Evolutionary conservation across 192 early-diverging fungal genomes (phyloP).

Genomic region (Funneliformis geosporum): DNA sequence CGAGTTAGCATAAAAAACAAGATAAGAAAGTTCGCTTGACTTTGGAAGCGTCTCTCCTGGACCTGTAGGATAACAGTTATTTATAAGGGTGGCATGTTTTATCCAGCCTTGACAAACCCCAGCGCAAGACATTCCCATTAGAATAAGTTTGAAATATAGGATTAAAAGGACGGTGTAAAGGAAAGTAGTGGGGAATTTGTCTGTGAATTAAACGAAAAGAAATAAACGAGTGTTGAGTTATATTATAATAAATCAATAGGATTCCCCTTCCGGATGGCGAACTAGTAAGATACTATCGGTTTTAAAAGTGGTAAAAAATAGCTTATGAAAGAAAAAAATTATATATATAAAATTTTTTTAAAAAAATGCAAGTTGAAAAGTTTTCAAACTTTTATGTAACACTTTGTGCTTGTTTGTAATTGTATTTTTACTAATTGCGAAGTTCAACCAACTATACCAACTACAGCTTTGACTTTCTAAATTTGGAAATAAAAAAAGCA

Average conservation of each 20-base stretch:
- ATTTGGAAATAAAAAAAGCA: too few relatives aligned
- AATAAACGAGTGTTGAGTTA: not conserved
- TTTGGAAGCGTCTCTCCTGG: slow-evolving; percentile 72
- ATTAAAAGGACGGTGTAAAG: not conserved
- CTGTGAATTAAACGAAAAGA: not conserved
- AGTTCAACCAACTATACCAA: too few relatives aligned
- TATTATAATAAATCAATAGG: not conserved
- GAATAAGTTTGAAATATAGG: too few relatives aligned
- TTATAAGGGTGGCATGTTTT: slow-evolving; percentile 77
- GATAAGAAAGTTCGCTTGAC: slow-evolving; percentile 78
- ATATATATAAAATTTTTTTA: too few relatives aligned
- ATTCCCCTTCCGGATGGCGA: not conserved
- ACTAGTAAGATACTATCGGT: not conserved
- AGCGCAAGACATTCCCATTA: not conserved
- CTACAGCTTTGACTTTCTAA: too few relatives aligned
- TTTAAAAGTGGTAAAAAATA: not conserved
- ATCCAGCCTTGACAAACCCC: slow-evolving; percentile 36
- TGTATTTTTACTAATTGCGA: too few relatives aligned
- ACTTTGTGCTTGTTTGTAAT: too few relatives aligned
- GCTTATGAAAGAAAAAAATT: too few relatives aligned
- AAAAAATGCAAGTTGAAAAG: too few relatives aligned
- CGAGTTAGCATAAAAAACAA: slow-evolving; percentile 85
- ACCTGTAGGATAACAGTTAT: slow-evolving; percentile 69
- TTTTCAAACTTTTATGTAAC: too few relatives aligned
- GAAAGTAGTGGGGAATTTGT: not conserved